Conservation (phyloP, 1,284 basidiomycete genomes). For the Cryptococcus maquisensis region DNA sequence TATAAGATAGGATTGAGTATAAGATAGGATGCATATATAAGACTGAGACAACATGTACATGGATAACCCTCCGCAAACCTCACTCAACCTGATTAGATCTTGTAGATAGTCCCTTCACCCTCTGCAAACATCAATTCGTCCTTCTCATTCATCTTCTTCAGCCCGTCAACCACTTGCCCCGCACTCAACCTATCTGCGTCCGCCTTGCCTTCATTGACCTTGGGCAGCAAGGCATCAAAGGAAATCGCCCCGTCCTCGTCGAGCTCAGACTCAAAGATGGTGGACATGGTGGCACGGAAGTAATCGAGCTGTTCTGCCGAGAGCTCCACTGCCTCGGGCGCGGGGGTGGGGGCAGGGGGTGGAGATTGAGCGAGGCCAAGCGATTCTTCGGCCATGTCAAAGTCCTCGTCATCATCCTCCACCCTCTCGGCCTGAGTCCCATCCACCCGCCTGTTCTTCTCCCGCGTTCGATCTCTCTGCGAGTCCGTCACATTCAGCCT, state of each 20-base stretch:
- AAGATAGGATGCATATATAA: no score
- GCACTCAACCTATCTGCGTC: conserved; percentile 70
- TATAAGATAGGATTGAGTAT: no score
- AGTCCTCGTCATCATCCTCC: conserved; percentile 45
- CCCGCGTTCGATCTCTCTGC: conserved; percentile 42
- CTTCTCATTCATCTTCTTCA: conserved; percentile 70
- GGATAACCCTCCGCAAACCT: no score
- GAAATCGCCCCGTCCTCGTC: conserved; percentile 68
- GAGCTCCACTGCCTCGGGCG: conserved; percentile 48
- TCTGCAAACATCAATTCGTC: conserved; percentile 87
- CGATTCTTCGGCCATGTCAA: conserved; percentile 25
- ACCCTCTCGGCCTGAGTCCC: conserved; percentile 16
- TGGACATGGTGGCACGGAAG: conserved; percentile 70
- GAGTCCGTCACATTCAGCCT: conserved; percentile 26
- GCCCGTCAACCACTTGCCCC: conserved; percentile 70
- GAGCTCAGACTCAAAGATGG: conserved; percentile 63
- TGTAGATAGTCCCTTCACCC: conserved; percentile 56
- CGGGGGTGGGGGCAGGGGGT: neutral
- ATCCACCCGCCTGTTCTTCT: conserved; percentile 53
- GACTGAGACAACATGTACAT: no score
- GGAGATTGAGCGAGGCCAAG: conserved; percentile 5
- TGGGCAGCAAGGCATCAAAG: conserved; percentile 65
- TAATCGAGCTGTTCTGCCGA: conserved; percentile 56
- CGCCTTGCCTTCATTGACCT: conserved; percentile 72
- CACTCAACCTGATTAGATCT: conserved; percentile 26